Percentiles rank a stretch among this genome's conserved stretches.
phyloP scores from a whole-genome alignment of 768 basidiomycete species.

The Piloderma croceum region DNA sequence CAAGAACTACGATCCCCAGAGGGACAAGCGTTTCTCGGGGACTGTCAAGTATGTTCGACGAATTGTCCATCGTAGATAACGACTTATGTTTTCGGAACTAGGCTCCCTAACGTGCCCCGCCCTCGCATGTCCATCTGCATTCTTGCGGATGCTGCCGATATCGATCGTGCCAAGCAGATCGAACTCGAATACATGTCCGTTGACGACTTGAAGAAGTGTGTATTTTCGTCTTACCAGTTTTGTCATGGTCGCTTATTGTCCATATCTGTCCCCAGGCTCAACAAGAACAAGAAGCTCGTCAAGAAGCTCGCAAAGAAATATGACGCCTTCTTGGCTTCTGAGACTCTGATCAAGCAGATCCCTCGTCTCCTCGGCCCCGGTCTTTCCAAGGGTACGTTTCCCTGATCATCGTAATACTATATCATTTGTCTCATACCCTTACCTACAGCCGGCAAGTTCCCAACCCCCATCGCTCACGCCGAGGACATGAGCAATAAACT shows the following conservation, averaged over 20 bases:
- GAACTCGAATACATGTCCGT: slow-evolving; percentile 99
- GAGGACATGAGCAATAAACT: slow-evolving; percentile 91
- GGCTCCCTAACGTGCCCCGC: slow-evolving; percentile 82
- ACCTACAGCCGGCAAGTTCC: slow-evolving; percentile 89
- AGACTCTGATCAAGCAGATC: slow-evolving; percentile 98
- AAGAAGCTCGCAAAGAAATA: slow-evolving; percentile 99
- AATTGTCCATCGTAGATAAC: too few relatives aligned
- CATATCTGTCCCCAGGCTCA: slow-evolving; percentile 59
- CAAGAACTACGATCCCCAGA: slow-evolving; percentile 99
- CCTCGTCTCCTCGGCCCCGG: slow-evolving; percentile 99
- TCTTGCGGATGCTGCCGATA: slow-evolving; percentile 97
- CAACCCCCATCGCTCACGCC: slow-evolving; percentile 87
- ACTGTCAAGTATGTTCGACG: slow-evolving; percentile 95
- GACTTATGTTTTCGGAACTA: not conserved
- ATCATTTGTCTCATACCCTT: not conserved
- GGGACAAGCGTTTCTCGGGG: slow-evolving; percentile 99
- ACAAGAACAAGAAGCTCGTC: slow-evolving; percentile 99
- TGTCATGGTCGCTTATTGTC: too few relatives aligned
- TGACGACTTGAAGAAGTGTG: slow-evolving; percentile 97
- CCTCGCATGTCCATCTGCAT: slow-evolving; percentile 99
- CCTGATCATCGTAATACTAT: not conserved
- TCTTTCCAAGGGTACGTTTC: slow-evolving; percentile 86
- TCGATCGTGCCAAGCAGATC: slow-evolving; percentile 97
- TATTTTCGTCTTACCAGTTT: slow-evolving; percentile 2
- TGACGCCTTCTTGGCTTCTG: slow-evolving; percentile 97